phyloP scores from a whole-genome alignment of 106 monocot genomes.

The Gastrodia elata region DNA sequence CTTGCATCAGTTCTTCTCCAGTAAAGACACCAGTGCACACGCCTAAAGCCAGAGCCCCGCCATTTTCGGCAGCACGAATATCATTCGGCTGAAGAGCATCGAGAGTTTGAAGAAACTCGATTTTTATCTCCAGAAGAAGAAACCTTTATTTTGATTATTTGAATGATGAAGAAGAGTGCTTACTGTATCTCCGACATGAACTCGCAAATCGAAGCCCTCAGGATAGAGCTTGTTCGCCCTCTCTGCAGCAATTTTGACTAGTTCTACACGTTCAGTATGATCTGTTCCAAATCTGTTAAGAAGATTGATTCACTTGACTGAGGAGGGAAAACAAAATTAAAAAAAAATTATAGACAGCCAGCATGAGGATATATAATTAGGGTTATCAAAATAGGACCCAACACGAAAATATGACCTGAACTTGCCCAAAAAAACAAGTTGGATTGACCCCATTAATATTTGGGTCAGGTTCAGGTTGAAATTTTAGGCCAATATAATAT shows the following conservation, averaged over 20 bases:
- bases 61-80: constrained; percentile 41
- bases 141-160: background rate
- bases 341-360: background rate
- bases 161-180: background rate
- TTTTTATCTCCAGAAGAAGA: background rate
- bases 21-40: constrained; percentile 49
- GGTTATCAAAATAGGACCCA: background rate
- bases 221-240: constrained; percentile 29
- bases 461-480: too few species aligned
- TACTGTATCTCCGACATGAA: constrained; percentile 65
- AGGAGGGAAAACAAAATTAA: background rate
- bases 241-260: constrained; percentile 49
- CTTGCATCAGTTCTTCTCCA: constrained; percentile 21
- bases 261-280: constrained; percentile 39
- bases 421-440: too few species aligned
- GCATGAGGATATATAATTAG: background rate
- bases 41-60: constrained; percentile 42
- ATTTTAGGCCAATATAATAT: too few species aligned
- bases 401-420: too few species aligned
- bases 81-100: constrained; percentile 39
- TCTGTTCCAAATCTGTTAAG: constrained; percentile 48
- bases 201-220: constrained; percentile 37
- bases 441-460: too few species aligned
- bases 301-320: background rate
- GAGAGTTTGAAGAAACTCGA: background rate